Evolutionary conservation across 805 yeast species (phyloP).

Genomic region (Wickerhamiella hasegawae): DNA sequence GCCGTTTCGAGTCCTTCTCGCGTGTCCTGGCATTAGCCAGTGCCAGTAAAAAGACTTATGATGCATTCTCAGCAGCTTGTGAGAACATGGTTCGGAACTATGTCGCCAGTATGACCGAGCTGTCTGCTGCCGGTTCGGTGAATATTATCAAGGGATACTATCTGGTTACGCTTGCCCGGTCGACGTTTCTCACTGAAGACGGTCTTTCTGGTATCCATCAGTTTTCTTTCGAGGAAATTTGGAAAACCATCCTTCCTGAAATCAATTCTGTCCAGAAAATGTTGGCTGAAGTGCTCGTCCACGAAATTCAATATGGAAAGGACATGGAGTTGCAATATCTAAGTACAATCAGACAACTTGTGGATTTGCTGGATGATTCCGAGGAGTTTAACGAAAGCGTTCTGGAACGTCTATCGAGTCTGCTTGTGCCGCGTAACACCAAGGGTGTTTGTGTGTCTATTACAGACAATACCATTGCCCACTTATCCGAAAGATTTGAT

Average conservation of each 20-base stretch:
- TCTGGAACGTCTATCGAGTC: neutral
- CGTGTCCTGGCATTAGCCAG: too few species aligned
- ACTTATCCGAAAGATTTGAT: neutral
- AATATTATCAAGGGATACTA: neutral
- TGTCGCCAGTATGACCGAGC: too few species aligned
- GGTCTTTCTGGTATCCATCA: too few species aligned
- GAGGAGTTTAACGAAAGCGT: slow-evolving; percentile 12
- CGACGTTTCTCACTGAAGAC: neutral
- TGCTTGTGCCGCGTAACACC: neutral
- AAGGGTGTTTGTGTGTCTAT: too few species aligned
- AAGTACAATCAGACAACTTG: neutral
- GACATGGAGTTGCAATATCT: neutral
- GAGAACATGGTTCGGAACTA: too few species aligned
- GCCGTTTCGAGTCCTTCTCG: too few species aligned
- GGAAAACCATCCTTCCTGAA: neutral
- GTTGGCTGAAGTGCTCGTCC: neutral
- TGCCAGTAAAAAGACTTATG: too few species aligned
- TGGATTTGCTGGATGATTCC: slow-evolving; percentile 3
- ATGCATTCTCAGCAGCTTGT: too few species aligned
- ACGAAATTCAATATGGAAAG: neutral
- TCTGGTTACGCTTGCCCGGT: neutral
- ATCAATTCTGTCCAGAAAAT: neutral
- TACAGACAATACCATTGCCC: neutral
- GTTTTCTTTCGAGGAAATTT: neutral
- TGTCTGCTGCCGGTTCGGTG: too few species aligned